Base-by-base conservation (phyloP, 2,329 filamentous ascomycete species). In the Xylaria sp. region DNA sequence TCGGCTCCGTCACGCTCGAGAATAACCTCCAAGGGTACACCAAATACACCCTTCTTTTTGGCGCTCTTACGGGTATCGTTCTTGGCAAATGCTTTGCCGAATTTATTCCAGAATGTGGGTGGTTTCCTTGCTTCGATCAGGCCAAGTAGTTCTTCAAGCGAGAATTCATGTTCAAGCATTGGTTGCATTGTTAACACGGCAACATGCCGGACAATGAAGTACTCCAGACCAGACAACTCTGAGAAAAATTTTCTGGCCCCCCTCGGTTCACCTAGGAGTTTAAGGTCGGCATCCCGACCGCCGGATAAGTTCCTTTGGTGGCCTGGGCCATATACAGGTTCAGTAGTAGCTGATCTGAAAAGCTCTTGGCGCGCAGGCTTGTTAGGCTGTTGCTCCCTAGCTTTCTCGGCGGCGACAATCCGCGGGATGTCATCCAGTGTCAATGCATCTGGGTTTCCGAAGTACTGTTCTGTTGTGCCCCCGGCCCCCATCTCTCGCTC, bases 31-130 rank as follows among this genome's bases (percentile, higher is more conserved):
- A 99, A 84, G 2, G 92, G 90, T 34, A 98, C 92, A 48, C 95
- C 94, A 78, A 99, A 99, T 28, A 97, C 91, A 50, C 94, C 95
- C 84, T 97, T 97, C 84, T 97, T 97, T 83, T 97, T 97, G 73
- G 89, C 87, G 39, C 82, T 87, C 80, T 94, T 94, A 74, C 85
- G 88, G 74, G 90, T 92, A 75, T 96, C 92, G 74, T 93, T 94
- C 80, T 95, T 96, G 81, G 75, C 76, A 78, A 98, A 97, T 1
- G 94, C 95, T 79, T 98, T 97, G 71, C 94, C 95, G 72, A 99
- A 94, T 76, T 98, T 98, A 80, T 95, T 96, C 96, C 96, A 99
- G 82, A 99, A 97, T 0, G 93, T 98, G 28, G 93, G 90, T 71
- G 87, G 86, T 74, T 97, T 97, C 77, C 93, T 91, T 2, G 93